A percentile compares a stretch with the other conserved stretches of the same genome.
phyloP scores from a whole-genome alignment of 2,329 filamentous ascomycete genomes.

The Epichloe hybrida region DNA sequence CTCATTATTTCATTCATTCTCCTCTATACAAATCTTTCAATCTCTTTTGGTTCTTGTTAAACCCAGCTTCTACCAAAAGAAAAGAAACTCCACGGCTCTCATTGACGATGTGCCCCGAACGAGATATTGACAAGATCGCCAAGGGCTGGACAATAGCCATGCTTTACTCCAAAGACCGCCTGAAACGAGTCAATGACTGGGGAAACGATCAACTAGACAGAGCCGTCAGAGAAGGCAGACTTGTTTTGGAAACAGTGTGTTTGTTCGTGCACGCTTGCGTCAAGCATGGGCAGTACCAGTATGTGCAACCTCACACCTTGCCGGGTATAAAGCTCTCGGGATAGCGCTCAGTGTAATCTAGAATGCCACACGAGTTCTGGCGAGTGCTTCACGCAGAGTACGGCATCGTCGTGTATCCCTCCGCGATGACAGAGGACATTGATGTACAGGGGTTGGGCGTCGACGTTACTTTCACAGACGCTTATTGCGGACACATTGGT shows the following conservation, averaged over 20 bases:
- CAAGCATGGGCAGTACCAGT: conserved; percentile 25
- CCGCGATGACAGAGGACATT: conserved; percentile 23
- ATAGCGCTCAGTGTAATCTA: conserved; percentile 5
- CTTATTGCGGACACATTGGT: conserved; percentile 24
- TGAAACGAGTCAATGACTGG: conserved; percentile 19
- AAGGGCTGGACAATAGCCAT: conserved; percentile 26
- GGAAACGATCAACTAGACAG: conserved; percentile 20
- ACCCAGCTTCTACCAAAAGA: too few species aligned
- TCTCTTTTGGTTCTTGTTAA: neutral
- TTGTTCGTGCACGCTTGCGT: conserved; percentile 26
- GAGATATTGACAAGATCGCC: conserved; percentile 20
- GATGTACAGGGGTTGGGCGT: conserved; percentile 18
- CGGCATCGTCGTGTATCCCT: conserved; percentile 27
- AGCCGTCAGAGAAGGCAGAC: conserved; percentile 18
- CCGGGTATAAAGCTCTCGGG: too few species aligned
- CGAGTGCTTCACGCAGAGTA: conserved; percentile 23
- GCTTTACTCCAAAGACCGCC: conserved; percentile 21
- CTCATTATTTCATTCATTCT: neutral
- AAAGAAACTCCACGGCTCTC: neutral
- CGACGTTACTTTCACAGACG: conserved; percentile 24
- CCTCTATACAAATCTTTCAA: neutral
- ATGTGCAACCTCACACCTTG: conserved; percentile 1
- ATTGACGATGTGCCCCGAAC: conserved; percentile 14
- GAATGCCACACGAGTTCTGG: conserved; percentile 25
- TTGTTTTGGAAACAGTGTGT: conserved; percentile 26